Evolutionary conservation across 352 stramenopile species (phyloP), one percentile per base, ranked within the genome.

Genomic region (Blastocystis sp.): DNA sequence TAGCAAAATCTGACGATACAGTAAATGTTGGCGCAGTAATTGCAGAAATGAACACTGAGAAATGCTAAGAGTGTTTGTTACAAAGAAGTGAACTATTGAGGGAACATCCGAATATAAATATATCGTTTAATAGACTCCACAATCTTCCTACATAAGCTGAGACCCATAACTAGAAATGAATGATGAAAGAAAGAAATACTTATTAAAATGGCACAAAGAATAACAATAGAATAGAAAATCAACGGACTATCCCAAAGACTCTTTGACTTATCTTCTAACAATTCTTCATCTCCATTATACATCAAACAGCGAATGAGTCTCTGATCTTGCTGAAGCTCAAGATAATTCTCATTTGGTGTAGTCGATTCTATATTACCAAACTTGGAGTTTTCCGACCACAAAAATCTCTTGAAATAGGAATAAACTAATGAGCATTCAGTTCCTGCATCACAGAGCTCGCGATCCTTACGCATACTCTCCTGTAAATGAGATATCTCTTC

Each of bases 11-110:
- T 27, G 77, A 88, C 54, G 77, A 88, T 37, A 81, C 70, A 27
- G 70, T 81, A 22, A 81, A 81, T 33, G 70, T 81, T 19, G 70
- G 70, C 13, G 30, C 44, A 48, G 9, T 64, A 0, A 60, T 81
- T 33, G 70, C 70, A 5, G 70, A 81, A 64, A 81, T 81, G 70
- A 33, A 81, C 40, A 81, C 70, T 30, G 70, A 81, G 53, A 81
- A 81, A 27, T 62, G 44, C 7, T 81, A 62, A 62, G 40, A 5
- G 30, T 24, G 40, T 60, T 81, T 60, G 40, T 81, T 81, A 40
- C 22, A 48, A 81, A 40, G 1, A 81, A 81, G 27, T 15, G 48
- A 7, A 44, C n/a, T 35, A 64, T 35, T 6, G 15, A 35, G 7
- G 30, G n/a, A 44, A 58, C 11, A 78, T 15, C 66, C 13, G 17